phyloP scores from a whole-genome alignment of 441 rosid species.

The Isatis lusitanica region DNA sequence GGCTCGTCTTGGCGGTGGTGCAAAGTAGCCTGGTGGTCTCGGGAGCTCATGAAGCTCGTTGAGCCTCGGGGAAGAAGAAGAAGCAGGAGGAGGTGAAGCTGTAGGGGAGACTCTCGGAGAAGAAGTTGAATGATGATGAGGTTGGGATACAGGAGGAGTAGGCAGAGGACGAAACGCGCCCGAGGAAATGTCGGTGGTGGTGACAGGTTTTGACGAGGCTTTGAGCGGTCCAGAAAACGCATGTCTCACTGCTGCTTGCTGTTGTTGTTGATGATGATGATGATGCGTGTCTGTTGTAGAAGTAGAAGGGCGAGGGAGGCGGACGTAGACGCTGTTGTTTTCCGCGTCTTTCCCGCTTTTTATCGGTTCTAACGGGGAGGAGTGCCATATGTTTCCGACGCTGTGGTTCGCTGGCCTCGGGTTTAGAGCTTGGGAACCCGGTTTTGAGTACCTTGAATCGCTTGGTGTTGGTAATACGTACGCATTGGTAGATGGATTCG shows the following conservation, averaged over 20 bases:
- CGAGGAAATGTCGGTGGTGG: slow-evolving; percentile 45
- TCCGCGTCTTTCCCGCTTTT: slow-evolving; percentile 50
- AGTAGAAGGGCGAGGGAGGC: slow-evolving; percentile 66
- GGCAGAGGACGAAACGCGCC: slow-evolving; percentile 46
- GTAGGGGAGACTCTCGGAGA: slow-evolving; percentile 76
- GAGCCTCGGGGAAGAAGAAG: slow-evolving; percentile 63
- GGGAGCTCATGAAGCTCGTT: slow-evolving; percentile 96
- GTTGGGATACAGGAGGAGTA: slow-evolving; percentile 26
- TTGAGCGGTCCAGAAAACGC: slow-evolving; percentile 86
- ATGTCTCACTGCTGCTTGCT: slow-evolving; percentile 53
- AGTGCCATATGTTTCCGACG: slow-evolving; percentile 56
- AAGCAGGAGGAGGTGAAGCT: slow-evolving; percentile 83
- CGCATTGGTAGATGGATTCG: slow-evolving; percentile 52
- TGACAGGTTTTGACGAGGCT: slow-evolving; percentile 47
- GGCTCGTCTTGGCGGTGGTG: slow-evolving; percentile 49
- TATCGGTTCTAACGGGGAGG: slow-evolving; percentile 87
- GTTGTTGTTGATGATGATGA: slow-evolving; percentile 36
- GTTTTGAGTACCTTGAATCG: slow-evolving; percentile 52
- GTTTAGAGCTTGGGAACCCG: slow-evolving; percentile 42
- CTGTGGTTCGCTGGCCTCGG: slow-evolving; percentile 44
- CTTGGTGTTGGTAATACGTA: slow-evolving; percentile 85
- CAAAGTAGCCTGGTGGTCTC: slow-evolving; percentile 68
- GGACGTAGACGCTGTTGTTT: slow-evolving; percentile 42
- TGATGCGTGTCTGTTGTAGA: slow-evolving; percentile 47
- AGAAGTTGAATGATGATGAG: slow-evolving; percentile 48